These are phyloP conservation scores for Dorcoceras hygrometricum DNA, from an alignment of 257 asterid species.

Conservation along the genomic window DNA sequence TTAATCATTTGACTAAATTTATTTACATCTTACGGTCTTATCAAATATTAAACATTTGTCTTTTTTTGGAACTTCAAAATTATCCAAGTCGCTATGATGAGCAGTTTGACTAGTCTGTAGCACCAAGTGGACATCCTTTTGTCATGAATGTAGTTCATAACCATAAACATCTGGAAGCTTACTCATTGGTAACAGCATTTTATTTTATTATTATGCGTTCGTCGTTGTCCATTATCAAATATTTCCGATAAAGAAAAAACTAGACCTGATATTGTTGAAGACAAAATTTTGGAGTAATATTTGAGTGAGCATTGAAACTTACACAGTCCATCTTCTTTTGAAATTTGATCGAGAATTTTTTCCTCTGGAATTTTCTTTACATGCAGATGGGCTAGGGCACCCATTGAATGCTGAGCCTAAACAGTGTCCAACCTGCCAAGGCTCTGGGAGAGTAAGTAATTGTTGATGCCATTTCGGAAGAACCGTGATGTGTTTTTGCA, in stretches of 20 bases:
- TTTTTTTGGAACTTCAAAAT: too few relatives aligned
- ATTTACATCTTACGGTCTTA: too few relatives aligned
- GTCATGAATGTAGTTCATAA: too few relatives aligned
- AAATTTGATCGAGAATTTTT: constrained; percentile 19
- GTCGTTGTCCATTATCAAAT: background rate
- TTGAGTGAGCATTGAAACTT: constrained; percentile 4
- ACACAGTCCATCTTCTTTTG: constrained; percentile 9
- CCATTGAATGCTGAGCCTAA: constrained; percentile 59
- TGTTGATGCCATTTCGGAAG: constrained; percentile 9
- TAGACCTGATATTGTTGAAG: background rate
- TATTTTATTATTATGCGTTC: too few relatives aligned
- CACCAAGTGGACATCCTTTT: too few relatives aligned
- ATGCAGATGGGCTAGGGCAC: constrained; percentile 79
- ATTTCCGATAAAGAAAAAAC: background rate
- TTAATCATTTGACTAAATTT: too few relatives aligned
- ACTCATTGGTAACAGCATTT: too few relatives aligned
- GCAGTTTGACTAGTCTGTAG: too few relatives aligned
- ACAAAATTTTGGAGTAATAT: background rate
- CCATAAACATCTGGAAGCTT: too few relatives aligned
- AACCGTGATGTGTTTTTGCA: background rate
- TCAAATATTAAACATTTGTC: too few relatives aligned
- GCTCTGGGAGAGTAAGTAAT: constrained; percentile 74
- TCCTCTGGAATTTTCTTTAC: constrained; percentile 26
- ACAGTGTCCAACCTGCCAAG: constrained; percentile 70
- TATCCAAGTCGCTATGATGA: too few relatives aligned